A percentile compares a stretch with the other conserved stretches of the same genome.
These are phyloP conservation scores for Patellifolia procumbens DNA, from an alignment of 179 eudicot genomes.

Conservation along the genomic window DNA sequence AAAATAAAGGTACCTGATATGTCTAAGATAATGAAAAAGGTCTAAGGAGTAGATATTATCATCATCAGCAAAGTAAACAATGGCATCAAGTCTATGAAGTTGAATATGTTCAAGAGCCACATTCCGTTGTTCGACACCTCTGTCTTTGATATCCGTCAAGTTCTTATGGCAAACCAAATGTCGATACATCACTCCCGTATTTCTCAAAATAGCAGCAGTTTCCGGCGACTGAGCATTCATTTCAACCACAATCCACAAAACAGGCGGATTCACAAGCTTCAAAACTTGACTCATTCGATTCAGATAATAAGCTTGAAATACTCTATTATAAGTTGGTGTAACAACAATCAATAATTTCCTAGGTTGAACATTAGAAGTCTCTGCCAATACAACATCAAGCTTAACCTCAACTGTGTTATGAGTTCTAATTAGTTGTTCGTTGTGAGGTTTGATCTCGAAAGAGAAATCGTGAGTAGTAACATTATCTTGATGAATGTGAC, in stretches of 20 bases:
- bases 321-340: constrained; percentile 80
- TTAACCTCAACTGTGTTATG: too few species aligned
- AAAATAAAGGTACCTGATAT: constrained; percentile 51
- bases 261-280: constrained; percentile 66
- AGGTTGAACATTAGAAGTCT: constrained; percentile 42
- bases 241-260: constrained; percentile 94
- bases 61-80: constrained; percentile 96
- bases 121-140: constrained; percentile 94
- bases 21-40: constrained; percentile 70
- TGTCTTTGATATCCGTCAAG: constrained; percentile 67
- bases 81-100: constrained; percentile 82
- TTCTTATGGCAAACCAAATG: constrained; percentile 75
- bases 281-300: constrained; percentile 74
- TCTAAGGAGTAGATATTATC: constrained; percentile 87
- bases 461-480: constrained; percentile 44
- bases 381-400: constrained; percentile 26
- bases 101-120: constrained; percentile 80
- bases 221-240: constrained; percentile 62
- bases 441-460: constrained; percentile 43
- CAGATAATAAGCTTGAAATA: constrained; percentile 68
- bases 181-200: constrained; percentile 72
- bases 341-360: constrained; percentile 69
- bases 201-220: constrained; percentile 73
- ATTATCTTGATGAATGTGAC: constrained; percentile 44
- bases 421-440: too few species aligned